These are phyloP conservation scores for Penicillium janthinellum DNA, from an alignment of 2,329 filamentous ascomycete genomes.

Conservation along the genomic window DNA sequence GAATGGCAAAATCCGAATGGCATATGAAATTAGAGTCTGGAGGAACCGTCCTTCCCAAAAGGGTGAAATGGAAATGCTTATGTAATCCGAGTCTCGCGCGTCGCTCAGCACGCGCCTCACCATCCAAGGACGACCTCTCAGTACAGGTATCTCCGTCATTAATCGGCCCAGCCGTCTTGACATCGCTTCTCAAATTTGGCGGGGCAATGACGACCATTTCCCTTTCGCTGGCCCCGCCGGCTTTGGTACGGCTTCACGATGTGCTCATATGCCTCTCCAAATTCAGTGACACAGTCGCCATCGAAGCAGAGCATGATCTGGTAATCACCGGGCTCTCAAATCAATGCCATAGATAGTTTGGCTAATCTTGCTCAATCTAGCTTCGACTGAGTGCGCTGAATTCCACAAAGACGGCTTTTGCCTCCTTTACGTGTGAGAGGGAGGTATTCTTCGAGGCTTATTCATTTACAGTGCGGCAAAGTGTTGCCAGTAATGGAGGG, in stretches of 20 bases:
- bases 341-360: neutral
- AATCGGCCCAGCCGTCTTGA: neutral
- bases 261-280: constrained; percentile 62
- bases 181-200: neutral
- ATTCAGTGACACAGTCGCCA: constrained; percentile 64
- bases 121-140: neutral
- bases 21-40: too few relatives aligned
- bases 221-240: constrained; percentile 60
- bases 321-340: constrained; percentile 39
- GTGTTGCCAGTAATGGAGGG: constrained; percentile 30
- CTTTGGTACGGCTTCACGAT: constrained; percentile 60
- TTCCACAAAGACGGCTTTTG: constrained; percentile 64
- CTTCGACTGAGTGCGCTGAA: constrained; percentile 64
- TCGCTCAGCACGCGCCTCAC: neutral
- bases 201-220: constrained; percentile 39
- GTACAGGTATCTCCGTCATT: neutral
- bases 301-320: constrained; percentile 62
- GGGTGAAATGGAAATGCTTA: neutral
- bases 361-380: constrained; percentile 38
- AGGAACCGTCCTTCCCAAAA: neutral
- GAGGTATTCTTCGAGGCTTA: constrained; percentile 61
- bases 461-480: constrained; percentile 49
- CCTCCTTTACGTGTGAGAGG: constrained; percentile 59
- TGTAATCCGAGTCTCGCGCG: neutral
- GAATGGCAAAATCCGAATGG: too few relatives aligned